These are phyloP conservation scores for Pseudoscleropodium purum DNA, from an alignment of 225 moss, liverwort and hornwort genomes.

Conservation along the genomic window DNA sequence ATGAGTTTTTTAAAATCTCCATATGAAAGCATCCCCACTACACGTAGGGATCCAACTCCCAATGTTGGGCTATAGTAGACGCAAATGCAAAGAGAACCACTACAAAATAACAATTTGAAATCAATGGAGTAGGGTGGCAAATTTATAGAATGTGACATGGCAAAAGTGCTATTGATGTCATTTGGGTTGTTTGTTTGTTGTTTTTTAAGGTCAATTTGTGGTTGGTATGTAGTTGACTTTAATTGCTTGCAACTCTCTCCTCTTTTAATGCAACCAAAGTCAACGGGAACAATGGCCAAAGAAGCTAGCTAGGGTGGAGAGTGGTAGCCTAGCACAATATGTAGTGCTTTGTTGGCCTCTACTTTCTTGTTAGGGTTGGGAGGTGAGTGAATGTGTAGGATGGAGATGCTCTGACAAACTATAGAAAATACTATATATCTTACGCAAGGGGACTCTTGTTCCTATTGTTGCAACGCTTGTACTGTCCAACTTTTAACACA, in stretches of 20 bases:
- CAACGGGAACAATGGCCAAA: fast-evolving
- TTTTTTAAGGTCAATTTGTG: neutral
- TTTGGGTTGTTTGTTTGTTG: fast-evolving
- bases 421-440: neutral
- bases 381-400: neutral
- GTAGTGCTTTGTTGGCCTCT: neutral
- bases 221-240: neutral
- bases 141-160: fast-evolving
- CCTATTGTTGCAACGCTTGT: too few relatives aligned
- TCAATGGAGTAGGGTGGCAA: fast-evolving
- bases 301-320: fast-evolving
- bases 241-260: too few relatives aligned
- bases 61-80: too few relatives aligned
- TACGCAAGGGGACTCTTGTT: neutral
- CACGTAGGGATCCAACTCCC: too few relatives aligned
- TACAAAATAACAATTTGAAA: fast-evolving
- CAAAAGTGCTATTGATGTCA: fast-evolving
- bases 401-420: neutral
- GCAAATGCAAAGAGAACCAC: fast-evolving
- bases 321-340: fast-evolving
- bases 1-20: too few relatives aligned
- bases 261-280: neutral
- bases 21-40: too few relatives aligned
- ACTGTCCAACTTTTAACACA: neutral
- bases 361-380: too few relatives aligned